Evolutionary conservation across 768 basidiomycete genomes (phyloP).

Genomic region (Lentinula detonsa): DNA sequence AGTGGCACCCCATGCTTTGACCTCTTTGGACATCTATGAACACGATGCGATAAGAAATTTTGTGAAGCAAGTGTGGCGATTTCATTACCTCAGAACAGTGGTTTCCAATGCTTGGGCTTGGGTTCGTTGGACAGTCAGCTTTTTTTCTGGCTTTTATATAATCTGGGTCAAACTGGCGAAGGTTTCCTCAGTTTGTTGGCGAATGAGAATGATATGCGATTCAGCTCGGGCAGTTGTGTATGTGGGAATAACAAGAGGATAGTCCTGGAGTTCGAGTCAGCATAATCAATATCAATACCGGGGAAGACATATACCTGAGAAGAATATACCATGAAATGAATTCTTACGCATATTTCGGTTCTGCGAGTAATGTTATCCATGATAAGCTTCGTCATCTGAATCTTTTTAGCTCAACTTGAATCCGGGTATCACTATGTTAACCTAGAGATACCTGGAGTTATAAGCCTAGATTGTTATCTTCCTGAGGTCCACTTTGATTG

Average conservation of each 20-base stretch:
- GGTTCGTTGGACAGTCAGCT: neutral
- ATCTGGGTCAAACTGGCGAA: neutral
- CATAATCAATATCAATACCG: neutral
- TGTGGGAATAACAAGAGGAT: neutral
- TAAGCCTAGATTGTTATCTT: too few species aligned
- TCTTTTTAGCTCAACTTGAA: too few species aligned
- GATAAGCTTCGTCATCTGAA: neutral
- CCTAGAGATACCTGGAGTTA: too few species aligned
- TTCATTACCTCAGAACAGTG: too few species aligned
- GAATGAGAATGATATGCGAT: neutral
- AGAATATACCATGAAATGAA: neutral
- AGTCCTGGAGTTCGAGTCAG: neutral
- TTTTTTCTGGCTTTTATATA: neutral
- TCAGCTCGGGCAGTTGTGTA: neutral
- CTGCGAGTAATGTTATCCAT: neutral
- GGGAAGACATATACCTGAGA: neutral
- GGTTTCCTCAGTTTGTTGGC: neutral
- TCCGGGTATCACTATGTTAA: too few species aligned
- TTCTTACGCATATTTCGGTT: neutral
- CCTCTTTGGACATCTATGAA: neutral
- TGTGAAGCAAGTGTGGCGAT: neutral
- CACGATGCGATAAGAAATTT: neutral
- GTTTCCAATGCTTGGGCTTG: neutral
- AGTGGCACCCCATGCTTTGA: slow-evolving; percentile 1
- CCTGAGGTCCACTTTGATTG: too few species aligned